Base-by-base conservation (phyloP, 257 asterid genomes). In the Apocynum venetum region DNA sequence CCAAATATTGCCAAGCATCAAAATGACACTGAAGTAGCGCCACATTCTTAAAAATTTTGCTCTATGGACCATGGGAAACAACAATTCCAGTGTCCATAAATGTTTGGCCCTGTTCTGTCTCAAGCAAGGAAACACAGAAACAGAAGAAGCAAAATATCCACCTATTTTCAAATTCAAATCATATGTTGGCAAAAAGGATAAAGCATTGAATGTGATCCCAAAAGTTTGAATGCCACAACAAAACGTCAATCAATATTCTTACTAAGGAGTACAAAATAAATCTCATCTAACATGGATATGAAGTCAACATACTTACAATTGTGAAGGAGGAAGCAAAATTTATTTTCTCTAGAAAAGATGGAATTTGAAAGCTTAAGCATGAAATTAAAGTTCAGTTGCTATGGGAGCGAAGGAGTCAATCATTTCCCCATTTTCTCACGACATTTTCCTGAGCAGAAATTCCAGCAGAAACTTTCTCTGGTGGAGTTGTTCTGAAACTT, bases 401-500 rank as follows among this genome's bases (percentile, higher is more conserved):
- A 80, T 83, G 64, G 73, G 74, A 80, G 31, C 17, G 64, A 73
- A 60, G 83, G 77, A 66, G 79, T 77, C 86, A 92, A 80, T 78
- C 85, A 88, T 93, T 82, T 78, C 97, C 91, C 97, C 98, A 94
- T 89, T 94, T 94, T 72, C 93, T 87, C 73, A 87, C 80, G 4
- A 89, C 97, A 49, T 85, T 87, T 15, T 92, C 97, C 84, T 89
- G 88, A 6, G 97, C 97, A 60, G 98, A 94, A 85, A 79, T 84
- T 40, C 41, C 74, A 1, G 79, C 83, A 46, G 88, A 77, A 78
- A 82, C 89, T 79, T 87, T 86, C 79, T 83, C 87, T 49, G 77
- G 90, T n/a, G 90, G 80, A 38, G 79, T 73, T 65, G 66, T 51
- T 51, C 75, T 60, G 55, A 67, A 73, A 61, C 67, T 84, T 40